Evolutionary conservation across 1,284 basidiomycete species (phyloP).

Genomic region (Sutorius eximius): DNA sequence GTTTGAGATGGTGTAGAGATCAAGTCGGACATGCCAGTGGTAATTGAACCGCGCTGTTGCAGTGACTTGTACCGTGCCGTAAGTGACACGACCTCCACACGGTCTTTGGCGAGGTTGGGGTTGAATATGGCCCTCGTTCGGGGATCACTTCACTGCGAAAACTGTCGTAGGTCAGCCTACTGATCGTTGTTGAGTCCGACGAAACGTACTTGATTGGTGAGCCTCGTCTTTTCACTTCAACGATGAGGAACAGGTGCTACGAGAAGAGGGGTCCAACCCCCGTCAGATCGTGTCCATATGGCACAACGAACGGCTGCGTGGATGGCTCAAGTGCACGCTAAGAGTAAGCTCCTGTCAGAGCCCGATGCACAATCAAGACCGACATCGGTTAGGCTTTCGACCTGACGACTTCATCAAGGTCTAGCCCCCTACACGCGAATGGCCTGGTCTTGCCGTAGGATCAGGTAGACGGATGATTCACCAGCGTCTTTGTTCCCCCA

Average conservation of each 20-base stretch:
- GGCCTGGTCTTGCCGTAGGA: not conserved
- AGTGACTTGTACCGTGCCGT: conserved; percentile 8
- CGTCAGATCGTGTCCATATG: not conserved
- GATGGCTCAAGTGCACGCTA: not conserved
- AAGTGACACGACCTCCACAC: conserved; percentile 2
- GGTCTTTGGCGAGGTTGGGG: not conserved
- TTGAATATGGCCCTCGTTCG: not conserved
- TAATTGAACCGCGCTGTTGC: not conserved
- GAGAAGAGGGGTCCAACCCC: too few relatives aligned
- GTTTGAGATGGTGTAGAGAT: conserved; percentile 25
- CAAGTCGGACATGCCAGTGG: conserved; percentile 24
- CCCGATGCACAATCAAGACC: not conserved
- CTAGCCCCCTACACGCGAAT: too few relatives aligned
- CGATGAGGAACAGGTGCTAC: not conserved
- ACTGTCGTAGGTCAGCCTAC: not conserved
- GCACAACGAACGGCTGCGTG: not conserved
- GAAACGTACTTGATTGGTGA: not conserved
- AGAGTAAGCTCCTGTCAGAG: not conserved
- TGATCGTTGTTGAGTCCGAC: not conserved
- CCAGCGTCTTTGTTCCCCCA: not conserved
- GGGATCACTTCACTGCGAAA: not conserved
- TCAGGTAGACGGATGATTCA: too few relatives aligned
- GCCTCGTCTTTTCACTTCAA: not conserved
- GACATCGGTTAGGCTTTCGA: too few relatives aligned
- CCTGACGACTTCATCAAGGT: not conserved